Conservation (phyloP, 2,329 filamentous ascomycete species). For the Thielaviopsis populi region DNA sequence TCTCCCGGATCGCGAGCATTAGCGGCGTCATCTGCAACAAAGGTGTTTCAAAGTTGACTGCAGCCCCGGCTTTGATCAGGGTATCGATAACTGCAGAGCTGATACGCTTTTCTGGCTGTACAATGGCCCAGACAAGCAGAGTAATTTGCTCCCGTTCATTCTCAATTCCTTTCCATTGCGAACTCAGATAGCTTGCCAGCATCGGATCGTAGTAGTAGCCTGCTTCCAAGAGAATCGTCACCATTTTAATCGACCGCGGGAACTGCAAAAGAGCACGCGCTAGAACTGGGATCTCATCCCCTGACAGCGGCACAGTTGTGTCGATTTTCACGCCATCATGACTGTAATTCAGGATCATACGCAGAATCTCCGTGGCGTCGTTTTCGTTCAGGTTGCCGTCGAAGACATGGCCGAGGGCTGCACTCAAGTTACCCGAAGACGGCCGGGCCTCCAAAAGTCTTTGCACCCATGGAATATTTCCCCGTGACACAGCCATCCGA, state of each 20-base stretch:
- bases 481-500: constrained; percentile 2
- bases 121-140: constrained; percentile 44
- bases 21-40: constrained; percentile 36
- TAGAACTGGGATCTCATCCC: constrained; percentile 28
- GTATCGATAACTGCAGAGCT: constrained; percentile 43
- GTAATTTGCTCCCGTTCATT: constrained; percentile 41
- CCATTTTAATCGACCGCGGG: constrained; percentile 38
- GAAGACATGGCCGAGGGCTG: constrained; percentile 5
- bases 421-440: not conserved
- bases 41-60: constrained; percentile 36
- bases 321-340: constrained; percentile 34
- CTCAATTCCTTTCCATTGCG: constrained; percentile 29
- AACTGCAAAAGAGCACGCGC: constrained; percentile 39
- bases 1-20: constrained; percentile 42
- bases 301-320: constrained; percentile 32
- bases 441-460: not conserved
- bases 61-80: constrained; percentile 39
- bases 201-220: constrained; percentile 45
- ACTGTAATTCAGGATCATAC: constrained; percentile 26
- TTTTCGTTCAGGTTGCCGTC: not conserved
- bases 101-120: constrained; percentile 47
- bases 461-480: not conserved
- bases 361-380: constrained; percentile 4
- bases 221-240: constrained; percentile 38
- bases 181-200: constrained; percentile 14